Percentiles rank a stretch among this genome's conserved stretches.
Conservation (phyloP, 2,329 filamentous ascomycete species). For the Curvularia lunata region DNA sequence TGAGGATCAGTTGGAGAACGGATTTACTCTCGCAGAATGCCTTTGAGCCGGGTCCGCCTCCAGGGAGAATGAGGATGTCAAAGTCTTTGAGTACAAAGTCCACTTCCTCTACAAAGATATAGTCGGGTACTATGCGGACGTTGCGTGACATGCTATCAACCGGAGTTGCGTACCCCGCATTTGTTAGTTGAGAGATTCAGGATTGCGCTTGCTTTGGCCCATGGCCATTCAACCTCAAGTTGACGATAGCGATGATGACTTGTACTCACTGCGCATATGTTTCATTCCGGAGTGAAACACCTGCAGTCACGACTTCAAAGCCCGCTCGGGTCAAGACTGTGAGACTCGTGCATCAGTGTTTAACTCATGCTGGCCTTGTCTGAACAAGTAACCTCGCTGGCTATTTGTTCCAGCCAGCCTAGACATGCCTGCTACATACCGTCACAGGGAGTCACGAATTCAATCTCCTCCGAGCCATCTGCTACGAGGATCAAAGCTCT, state of each 20-base stretch:
- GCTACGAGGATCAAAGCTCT: slow-evolving; percentile 49
- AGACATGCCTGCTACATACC: slow-evolving; percentile 27
- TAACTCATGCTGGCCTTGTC: background rate
- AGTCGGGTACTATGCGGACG: slow-evolving; percentile 47
- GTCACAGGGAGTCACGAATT: slow-evolving; percentile 52
- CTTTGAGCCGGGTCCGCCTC: slow-evolving; percentile 48
- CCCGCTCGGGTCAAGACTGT: slow-evolving; percentile 49
- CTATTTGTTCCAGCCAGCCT: too few species aligned
- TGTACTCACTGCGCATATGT: slow-evolving; percentile 37
- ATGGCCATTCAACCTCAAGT: background rate
- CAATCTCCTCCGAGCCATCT: slow-evolving; percentile 51
- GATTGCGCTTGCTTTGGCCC: background rate
- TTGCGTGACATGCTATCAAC: slow-evolving; percentile 46
- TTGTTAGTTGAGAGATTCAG: background rate
- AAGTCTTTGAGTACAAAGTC: slow-evolving; percentile 25
- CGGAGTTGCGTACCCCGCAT: background rate
- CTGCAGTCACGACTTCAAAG: slow-evolving; percentile 46
- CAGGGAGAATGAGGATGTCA: slow-evolving; percentile 49
- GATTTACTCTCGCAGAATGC: slow-evolving; percentile 36
- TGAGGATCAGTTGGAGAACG: slow-evolving; percentile 39
- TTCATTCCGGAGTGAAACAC: slow-evolving; percentile 44
- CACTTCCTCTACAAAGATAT: slow-evolving; percentile 12
- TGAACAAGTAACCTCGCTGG: too few species aligned
- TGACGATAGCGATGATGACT: too few species aligned
- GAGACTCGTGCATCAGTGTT: background rate